These are phyloP conservation scores for Trichocladium antarcticum DNA, from an alignment of 495 filamentous ascomycete species.

Conservation along the genomic window DNA sequence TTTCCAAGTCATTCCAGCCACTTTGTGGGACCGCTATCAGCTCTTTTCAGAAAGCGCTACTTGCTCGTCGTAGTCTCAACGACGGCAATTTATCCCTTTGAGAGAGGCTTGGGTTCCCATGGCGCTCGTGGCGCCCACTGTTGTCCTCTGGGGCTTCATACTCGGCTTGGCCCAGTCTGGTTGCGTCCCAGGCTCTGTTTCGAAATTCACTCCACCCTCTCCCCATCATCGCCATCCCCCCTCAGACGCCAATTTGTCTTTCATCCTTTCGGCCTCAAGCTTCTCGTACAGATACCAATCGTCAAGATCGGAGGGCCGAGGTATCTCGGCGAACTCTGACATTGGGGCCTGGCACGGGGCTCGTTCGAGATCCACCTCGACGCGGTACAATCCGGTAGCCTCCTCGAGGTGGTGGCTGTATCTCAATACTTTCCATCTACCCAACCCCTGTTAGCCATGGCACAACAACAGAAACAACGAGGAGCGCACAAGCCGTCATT, in stretches of 20 bases:
- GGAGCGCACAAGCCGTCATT: constrained; percentile 41
- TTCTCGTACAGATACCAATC: constrained; percentile 36
- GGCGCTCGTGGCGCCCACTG: no score
- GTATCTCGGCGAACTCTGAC: constrained; percentile 25
- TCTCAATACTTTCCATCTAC: constrained; percentile 27
- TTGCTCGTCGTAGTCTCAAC: no score
- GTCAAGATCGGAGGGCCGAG: constrained; percentile 37
- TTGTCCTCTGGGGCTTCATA: no score
- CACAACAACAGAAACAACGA: background rate
- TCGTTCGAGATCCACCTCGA: constrained; percentile 30
- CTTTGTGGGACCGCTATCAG: no score
- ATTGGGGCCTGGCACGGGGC: constrained; percentile 21
- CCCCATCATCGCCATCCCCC: background rate
- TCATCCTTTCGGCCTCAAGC: constrained; percentile 1
- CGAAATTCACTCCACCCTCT: background rate
- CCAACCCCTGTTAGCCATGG: background rate
- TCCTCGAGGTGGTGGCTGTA: constrained; percentile 30
- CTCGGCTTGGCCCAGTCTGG: no score
- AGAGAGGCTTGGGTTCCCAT: no score
- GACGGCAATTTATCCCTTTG: no score
- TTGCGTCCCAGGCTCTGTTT: background rate
- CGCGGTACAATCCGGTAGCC: constrained; percentile 19
- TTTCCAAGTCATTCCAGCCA: no score
- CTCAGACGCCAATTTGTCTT: background rate
- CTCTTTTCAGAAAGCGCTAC: no score